Percentiles rank a stretch among this genome's conserved stretches.
These are phyloP conservation scores for Nothophoma quercina DNA, from an alignment of 2,329 filamentous ascomycete species.

Conservation along the genomic window DNA sequence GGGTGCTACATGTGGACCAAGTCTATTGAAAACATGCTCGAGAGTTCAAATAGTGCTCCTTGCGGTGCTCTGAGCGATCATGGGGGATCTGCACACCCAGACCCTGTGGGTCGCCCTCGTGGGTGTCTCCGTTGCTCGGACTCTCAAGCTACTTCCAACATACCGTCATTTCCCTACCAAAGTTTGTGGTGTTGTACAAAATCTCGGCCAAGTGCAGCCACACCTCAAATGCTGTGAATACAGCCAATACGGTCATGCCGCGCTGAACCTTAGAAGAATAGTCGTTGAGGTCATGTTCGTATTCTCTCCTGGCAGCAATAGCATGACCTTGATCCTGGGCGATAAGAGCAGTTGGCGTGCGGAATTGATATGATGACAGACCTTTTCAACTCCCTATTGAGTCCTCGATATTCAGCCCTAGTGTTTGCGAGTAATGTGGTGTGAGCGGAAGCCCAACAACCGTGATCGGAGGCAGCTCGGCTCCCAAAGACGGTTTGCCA, in stretches of 20 bases:
- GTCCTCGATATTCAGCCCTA: not conserved
- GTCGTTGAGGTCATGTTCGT: not conserved
- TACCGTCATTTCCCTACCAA: not conserved
- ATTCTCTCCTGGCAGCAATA: not conserved
- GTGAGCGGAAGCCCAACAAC: not conserved
- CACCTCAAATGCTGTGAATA: not conserved
- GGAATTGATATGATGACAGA: not conserved
- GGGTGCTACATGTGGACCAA: not conserved
- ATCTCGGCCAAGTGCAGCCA: not conserved
- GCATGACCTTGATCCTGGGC: not conserved
- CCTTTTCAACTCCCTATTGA: too few species aligned
- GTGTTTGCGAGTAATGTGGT: constrained; percentile 7
- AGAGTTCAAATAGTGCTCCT: not conserved
- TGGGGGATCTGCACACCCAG: constrained; percentile 4
- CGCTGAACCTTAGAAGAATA: too few species aligned
- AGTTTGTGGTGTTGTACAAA: not conserved
- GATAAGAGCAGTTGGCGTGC: not conserved
- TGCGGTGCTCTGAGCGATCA: not conserved
- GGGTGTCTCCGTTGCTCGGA: not conserved
- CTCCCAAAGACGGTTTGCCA: not conserved
- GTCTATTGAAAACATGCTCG: not conserved
- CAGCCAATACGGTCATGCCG: not conserved
- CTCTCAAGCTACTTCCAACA: not conserved
- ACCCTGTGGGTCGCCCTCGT: not conserved
- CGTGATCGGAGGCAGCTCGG: not conserved